Percentiles rank a stretch among this genome's conserved stretches.
Conservation (phyloP, 108 stramenopile genomes). For the Nitzschia putrida region DNA sequence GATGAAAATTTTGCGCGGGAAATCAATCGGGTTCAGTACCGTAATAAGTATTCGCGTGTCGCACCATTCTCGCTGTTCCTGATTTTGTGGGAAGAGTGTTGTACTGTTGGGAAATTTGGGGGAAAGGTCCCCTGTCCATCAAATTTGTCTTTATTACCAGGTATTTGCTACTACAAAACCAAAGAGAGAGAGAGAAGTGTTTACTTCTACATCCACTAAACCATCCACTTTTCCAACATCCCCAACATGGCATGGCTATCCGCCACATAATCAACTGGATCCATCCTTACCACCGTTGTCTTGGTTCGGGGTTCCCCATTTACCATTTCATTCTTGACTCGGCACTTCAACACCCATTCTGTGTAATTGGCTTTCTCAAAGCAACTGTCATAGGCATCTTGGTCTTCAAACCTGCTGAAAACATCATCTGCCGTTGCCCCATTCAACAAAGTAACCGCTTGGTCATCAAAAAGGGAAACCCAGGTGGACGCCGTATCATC, state of each 20-base stretch:
- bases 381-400: slow-evolving; percentile 66
- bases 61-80: no score
- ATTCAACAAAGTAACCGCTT: slow-evolving; percentile 71
- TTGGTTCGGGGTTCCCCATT: slow-evolving; percentile 90
- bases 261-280: slow-evolving; percentile 77
- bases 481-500: slow-evolving; percentile 86
- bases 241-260: slow-evolving; percentile 79
- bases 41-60: no score
- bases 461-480: slow-evolving; percentile 92
- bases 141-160: no score
- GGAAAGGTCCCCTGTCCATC: no score
- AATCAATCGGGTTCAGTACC: no score
- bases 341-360: slow-evolving; percentile 87
- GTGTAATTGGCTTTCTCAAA: slow-evolving; percentile 78
- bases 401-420: slow-evolving; percentile 42
- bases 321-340: slow-evolving; percentile 90
- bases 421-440: slow-evolving; percentile 84
- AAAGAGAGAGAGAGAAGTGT: no score
- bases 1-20: no score
- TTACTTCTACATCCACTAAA: no score
- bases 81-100: no score
- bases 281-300: slow-evolving; percentile 68
- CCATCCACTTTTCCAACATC: slow-evolving; percentile 56
- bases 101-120: no score
- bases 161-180: no score